Evolutionary conservation across 169 alveolate genomes (phyloP), one percentile per base, ranked within the genome.

Genomic region (Cryptosporidium canis): DNA sequence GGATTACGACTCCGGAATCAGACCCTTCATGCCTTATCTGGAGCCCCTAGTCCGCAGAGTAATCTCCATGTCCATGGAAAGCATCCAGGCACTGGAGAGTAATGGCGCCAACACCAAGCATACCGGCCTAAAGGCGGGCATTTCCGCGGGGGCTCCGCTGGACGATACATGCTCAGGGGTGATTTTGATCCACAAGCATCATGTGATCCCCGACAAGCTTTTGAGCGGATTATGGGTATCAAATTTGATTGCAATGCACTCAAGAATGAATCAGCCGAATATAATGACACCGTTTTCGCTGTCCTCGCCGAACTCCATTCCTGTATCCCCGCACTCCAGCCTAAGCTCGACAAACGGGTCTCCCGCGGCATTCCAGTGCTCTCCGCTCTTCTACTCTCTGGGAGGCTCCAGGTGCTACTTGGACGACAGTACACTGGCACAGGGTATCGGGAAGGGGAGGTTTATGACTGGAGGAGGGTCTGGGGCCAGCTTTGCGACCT

Each of bases 241-340:
- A 3, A 70, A 61, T 33, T 47, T 70, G 33, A 70, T 70, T n/a
- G 84, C 84, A 31, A 70, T 70, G 84, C 84, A 70, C 18, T 70
- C 84, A 12, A 70, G 84, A 37, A 51, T 70, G 84, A 70, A 31
- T 8, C 84, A 70, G 24, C 68, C 84, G 21, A 70, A 35, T 31
- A 48, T 70, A 51, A 55, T 70, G 67, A 45, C 55, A 9, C 84
- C 68, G 7, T 70, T 70, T 55, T 51, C 67, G 24, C 24, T 70
- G 21, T 70, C 84, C 0, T 70, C 84, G 6, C 84, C 84, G 3
- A 53, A n/a, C 16, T 70, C 84, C 1, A 48, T 70, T 12, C 67
- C 84, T 29, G 84, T 70, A 11, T 70, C 84, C 35, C 84, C 84
- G 18, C 67, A 70, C n/a, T 70, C 84, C 3, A 33, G 67, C 11